Evolutionary conservation across 768 basidiomycete genomes (phyloP).

Genomic region (Auriscalpium vulgare): DNA sequence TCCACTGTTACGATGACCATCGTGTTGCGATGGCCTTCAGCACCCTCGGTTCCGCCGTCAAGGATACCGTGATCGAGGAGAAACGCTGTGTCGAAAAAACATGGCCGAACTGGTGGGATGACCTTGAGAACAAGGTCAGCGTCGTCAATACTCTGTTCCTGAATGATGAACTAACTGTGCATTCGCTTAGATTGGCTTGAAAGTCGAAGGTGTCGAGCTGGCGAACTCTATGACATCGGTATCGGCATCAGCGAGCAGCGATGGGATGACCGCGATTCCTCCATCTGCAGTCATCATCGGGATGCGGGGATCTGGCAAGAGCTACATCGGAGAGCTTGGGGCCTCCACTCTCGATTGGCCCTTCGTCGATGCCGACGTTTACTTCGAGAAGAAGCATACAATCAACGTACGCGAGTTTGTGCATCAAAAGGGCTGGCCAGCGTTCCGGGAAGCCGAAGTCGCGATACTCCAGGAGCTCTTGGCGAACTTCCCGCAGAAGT

Average conservation of each 20-base stretch:
- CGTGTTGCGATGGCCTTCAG: constrained; percentile 98
- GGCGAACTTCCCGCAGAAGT: constrained; percentile 39
- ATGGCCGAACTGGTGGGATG: constrained; percentile 99
- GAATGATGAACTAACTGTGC: constrained; percentile 1
- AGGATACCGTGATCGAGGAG: constrained; percentile 82
- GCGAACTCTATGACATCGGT: constrained; percentile 31
- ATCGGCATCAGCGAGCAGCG: constrained; percentile 29
- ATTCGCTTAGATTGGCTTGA: constrained; percentile 68
- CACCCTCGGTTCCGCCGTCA: constrained; percentile 69
- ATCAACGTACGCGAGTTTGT: constrained; percentile 71
- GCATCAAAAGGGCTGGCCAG: constrained; percentile 75
- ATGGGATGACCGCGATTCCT: constrained; percentile 22
- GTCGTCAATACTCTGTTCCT: not conserved
- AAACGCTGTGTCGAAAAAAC: constrained; percentile 99
- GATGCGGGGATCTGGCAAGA: constrained; percentile 97
- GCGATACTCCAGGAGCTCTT: constrained; percentile 64
- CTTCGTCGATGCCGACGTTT: constrained; percentile 78
- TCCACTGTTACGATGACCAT: constrained; percentile 98
- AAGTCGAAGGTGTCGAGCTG: constrained; percentile 80
- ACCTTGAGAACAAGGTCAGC: constrained; percentile 84
- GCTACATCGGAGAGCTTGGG: constrained; percentile 75
- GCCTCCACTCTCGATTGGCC: constrained; percentile 64
- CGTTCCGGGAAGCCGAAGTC: constrained; percentile 79
- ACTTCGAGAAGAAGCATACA: constrained; percentile 58
- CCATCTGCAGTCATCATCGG: constrained; percentile 77